Base-by-base conservation (phyloP, 1,284 basidiomycete species). In the Ceratobasidium sp. region DNA sequence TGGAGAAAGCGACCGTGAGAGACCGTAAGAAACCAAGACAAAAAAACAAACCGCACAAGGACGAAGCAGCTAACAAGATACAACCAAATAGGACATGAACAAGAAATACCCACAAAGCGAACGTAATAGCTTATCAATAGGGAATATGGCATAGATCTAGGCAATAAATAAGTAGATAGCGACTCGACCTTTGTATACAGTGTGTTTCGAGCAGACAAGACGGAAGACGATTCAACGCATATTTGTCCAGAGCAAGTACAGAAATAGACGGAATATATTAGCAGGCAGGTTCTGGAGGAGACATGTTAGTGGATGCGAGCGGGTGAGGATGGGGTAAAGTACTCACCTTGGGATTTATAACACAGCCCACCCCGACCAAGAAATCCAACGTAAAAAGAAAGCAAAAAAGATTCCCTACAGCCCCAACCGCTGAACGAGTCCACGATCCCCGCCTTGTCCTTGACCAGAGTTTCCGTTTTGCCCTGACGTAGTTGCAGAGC, bases 121-220 rank as follows among this genome's bases (percentile, higher is more conserved):
- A 25, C 29, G 50, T 32, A 20, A 31, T 53, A 53, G 50, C 20
- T 25, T 7, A 10, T 13, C 50, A 20, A 53, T 8, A 27, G 13
- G 22, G 25, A 25, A 55, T 20, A 57, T 20, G 10, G 45, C 60
- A 65, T 34, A 53, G 35, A 42, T 62, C 64, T 67, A 67, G 64
- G 49, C 52, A 54, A 67, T 54, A 54, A 67, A 67, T 65, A 65
- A n/a, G 52, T 67, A 67, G 40, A 67, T 67, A 67, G 64, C 64
- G 40, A 67, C 52, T 67, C 27, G 64, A 55, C 64, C 52, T 60
- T 67, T 35, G 64, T 67, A 45, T 67, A 67, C 64, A 67, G 20
- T 65, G 20, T 45, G 43, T 17, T 45, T 31, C 42, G 22, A 54
- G 64, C 45, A 40, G 40, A 67, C 49, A 67, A 54, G 34, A 45